Evolutionary conservation across 164 flowering plant genomes (phyloP), one percentile per base, ranked within the genome.

Genomic region (Stephania japonica): DNA sequence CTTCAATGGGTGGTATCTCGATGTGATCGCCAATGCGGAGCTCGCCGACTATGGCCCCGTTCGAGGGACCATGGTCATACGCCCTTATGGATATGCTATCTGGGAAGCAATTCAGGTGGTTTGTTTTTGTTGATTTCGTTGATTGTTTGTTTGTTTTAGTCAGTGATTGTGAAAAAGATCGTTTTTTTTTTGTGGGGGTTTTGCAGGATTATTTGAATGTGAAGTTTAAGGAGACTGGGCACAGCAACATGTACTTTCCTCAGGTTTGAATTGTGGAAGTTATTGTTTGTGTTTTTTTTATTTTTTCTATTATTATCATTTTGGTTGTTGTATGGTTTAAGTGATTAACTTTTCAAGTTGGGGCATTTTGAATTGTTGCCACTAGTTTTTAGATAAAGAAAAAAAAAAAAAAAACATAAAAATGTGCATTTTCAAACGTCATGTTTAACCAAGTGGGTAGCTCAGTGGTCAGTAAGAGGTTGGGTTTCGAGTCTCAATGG

Each of bases 31-130:
- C 23, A 74, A 80, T 14, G 97, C 98, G 0, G 97, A 95, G 84
- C 91, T 94, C 53, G 93, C 97, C 9, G 99, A 94, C 83, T 91
- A 94, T 50, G 99, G 99, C 64, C 99, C 97, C 4, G 97, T 94
- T 69, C 89, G 99, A 0, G 99, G 99, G 1, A 94, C 99, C 65
- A 92, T 92, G 99, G 98, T 91, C 65, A 95, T 95, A 73, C 91
- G 98, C 7, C 99, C 99, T 38, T 95, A 95, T 65, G 98, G 96
- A 38, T 95, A 95, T 65, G 97, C 99, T 61, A 92, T 95, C 75
- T 95, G 98, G 99, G 99, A 95, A 76, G 88, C 99, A 7, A 92
- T 95, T 80, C 99, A 92, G 89, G 98, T 94, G 1, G 9, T 71
- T 69, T 42, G 49, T 44, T 4, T 62, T n/a, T 27, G 11, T 4